Base-by-base conservation (phyloP, 345 rosid genomes). In the Crucihimalaya himalaica region DNA sequence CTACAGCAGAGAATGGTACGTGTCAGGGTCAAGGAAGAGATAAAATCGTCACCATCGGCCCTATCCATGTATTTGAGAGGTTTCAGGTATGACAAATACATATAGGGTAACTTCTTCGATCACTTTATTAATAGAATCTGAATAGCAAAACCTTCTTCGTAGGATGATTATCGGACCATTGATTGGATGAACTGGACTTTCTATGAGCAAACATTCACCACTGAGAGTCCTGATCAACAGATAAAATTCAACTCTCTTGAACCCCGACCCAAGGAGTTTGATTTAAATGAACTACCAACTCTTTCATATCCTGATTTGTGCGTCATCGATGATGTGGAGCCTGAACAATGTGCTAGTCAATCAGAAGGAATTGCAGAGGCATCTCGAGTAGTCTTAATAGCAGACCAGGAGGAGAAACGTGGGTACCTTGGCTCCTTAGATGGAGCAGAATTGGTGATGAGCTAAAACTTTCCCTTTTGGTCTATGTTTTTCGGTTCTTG, bases 21-120 rank as follows among this genome's bases (percentile, higher is more conserved):
- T 15, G 64, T 76, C 72, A 51, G 50, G 75, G 61, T 35, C 76
- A 47, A 70, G 73, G 53, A 78, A 88, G 79, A 48, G 71, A 72
- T 32, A 60, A 53, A 80, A 32, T 31, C 32, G 53, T 39, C 73
- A 68, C 79, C 32, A 50, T 86, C 3, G 91, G 97, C 59, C 99
- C 99, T 70, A 85, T 95, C 68, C 99, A 95, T 73, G 91, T 95
- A 21, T 89, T 90, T 82, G 99, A 92, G 37, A 87, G 75, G 73
- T 72, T 48, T 54, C 81, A 74, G 96, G 97, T 89, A 81, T 68
- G 75, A 3, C 2, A 10, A 48, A 42, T 55, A 6, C 69, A 29
- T 80, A 16, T 63, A 15, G 46, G 20, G 50, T 40, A 7, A 20
- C 61, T 53, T 62, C 12, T 21, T 43, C 5, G 14, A 45, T 43